Percentiles rank a stretch among this genome's conserved stretches.
These are phyloP conservation scores for Geotrichum citri-aurantii DNA, from an alignment of 1,139 yeast species.

Conservation along the genomic window DNA sequence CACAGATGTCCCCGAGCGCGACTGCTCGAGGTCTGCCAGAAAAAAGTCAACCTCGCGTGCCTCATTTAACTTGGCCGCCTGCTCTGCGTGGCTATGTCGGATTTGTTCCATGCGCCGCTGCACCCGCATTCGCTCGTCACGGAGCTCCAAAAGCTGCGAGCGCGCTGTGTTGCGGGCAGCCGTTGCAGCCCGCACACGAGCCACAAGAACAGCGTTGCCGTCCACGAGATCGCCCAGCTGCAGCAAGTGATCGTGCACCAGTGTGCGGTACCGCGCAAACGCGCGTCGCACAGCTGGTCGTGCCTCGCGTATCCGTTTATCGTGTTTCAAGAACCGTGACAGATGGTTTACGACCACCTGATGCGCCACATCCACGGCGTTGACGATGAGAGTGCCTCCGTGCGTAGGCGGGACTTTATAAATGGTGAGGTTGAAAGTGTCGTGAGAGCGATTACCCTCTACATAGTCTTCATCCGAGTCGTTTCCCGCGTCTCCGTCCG, in stretches of 20 bases:
- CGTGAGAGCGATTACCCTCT: background rate
- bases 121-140: conserved; percentile 22
- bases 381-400: conserved; percentile 18
- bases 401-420: conserved; percentile 13
- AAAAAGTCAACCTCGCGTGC: conserved; percentile 21
- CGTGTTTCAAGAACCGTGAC: conserved; percentile 4
- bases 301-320: conserved; percentile 5
- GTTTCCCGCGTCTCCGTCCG: background rate
- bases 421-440: conserved; percentile 12
- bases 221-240: conserved; percentile 25
- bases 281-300: conserved; percentile 14
- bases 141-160: conserved; percentile 21
- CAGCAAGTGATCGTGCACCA: conserved; percentile 21
- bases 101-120: conserved; percentile 22
- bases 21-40: conserved; percentile 18
- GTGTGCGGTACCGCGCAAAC: conserved; percentile 20
- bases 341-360: conserved; percentile 15
- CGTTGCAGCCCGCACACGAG: conserved; percentile 23
- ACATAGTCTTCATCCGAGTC: background rate
- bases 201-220: conserved; percentile 20
- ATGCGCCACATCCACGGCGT: conserved; percentile 27
- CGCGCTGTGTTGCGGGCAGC: conserved; percentile 23
- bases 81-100: conserved; percentile 14
- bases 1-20: background rate
- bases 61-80: conserved; percentile 13